Conservation (phyloP, 1,139 yeast species). For the Sugiyamaella paludigena region DNA sequence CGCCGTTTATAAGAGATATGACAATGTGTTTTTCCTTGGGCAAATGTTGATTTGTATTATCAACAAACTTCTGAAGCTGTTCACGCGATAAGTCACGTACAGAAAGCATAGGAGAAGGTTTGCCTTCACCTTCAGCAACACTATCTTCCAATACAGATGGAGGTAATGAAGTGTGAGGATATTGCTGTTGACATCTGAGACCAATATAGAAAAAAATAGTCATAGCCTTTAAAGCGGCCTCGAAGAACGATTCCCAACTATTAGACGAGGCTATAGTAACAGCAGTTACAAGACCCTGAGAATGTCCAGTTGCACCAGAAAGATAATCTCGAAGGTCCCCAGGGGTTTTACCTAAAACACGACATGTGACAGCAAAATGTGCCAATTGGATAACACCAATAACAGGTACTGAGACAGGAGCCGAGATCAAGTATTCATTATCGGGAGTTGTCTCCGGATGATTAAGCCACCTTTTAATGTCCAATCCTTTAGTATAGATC, state of each 20-base stretch:
- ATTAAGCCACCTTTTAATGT: conserved; percentile 81
- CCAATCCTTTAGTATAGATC: conserved; percentile 91
- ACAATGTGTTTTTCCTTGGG: conserved; percentile 89
- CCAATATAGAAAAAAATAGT: conserved; percentile 90
- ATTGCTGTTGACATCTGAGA: conserved; percentile 81
- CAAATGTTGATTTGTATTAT: conserved; percentile 86
- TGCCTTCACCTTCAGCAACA: conserved; percentile 90
- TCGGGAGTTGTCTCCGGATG: conserved; percentile 86
- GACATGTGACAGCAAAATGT: conserved; percentile 86
- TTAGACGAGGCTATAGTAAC: conserved; percentile 84
- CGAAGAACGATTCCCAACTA: conserved; percentile 79
- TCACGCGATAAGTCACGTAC: conserved; percentile 79
- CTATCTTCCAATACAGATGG: conserved; percentile 94
- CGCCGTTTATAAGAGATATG: conserved; percentile 90
- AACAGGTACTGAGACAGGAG: conserved; percentile 93
- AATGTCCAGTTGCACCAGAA: conserved; percentile 93
- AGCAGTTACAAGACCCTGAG: conserved; percentile 95
- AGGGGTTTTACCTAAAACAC: conserved; percentile 81
- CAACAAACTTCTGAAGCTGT: conserved; percentile 76
- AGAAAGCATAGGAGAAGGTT: conserved; percentile 96
- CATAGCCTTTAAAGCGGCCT: conserved; percentile 71
- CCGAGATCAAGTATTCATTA: conserved; percentile 80
- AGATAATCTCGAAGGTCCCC: conserved; percentile 75
- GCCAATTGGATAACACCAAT: conserved; percentile 94
- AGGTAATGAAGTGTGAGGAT: conserved; percentile 91